Base-by-base conservation (phyloP, 306 rosid species). In the Lathyrus oleraceus region DNA sequence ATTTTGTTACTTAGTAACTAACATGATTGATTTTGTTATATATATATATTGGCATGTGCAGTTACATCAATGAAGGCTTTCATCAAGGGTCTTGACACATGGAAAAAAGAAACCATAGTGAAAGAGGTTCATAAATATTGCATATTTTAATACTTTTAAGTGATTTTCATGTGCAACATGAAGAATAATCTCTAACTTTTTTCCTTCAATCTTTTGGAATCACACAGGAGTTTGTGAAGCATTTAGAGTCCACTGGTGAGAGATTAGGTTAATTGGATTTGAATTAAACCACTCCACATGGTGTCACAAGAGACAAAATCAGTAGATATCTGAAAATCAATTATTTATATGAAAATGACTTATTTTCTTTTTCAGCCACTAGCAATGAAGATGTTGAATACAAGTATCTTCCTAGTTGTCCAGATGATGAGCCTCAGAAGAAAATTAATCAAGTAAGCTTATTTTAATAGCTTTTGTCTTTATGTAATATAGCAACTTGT, bases 41-140 rank as follows among this genome's bases (percentile, higher is more conserved):
- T 65, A 19, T 21, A 21, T 21, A 21, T 43, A 17, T 28, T 74
- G 25, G 3, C 8, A 3, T 20, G 13, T 75, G 70, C 79, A 89
- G 96, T 85, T 65, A 90, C 94, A 61, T 71, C 94, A 74, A 81
- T 83, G 57, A 90, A 86, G 68, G 94, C 96, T 68, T 79, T 82
- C 64, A 30, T 87, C 52, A 90, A 86, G 79, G 96, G 94, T 53
- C 13, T 83, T 64, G 83, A 90, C 1, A 84, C 94, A 52, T 90
- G 96, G 96, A 87, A 82, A 72, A 87, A 85, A 71, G 96, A 90
- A 75, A 81, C 88, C 47, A 54, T 61, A 76, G 65, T 87, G 74
- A 84, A 80, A 77, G 69, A 76, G 89, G 94, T 90, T 49, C 35
- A 49, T 13, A 17, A 57, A 30, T 12, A 48, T 5, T 52, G 16